These are phyloP conservation scores for Scytalidium lignicola DNA, from an alignment of 2,329 filamentous ascomycete species.

Conservation along the genomic window DNA sequence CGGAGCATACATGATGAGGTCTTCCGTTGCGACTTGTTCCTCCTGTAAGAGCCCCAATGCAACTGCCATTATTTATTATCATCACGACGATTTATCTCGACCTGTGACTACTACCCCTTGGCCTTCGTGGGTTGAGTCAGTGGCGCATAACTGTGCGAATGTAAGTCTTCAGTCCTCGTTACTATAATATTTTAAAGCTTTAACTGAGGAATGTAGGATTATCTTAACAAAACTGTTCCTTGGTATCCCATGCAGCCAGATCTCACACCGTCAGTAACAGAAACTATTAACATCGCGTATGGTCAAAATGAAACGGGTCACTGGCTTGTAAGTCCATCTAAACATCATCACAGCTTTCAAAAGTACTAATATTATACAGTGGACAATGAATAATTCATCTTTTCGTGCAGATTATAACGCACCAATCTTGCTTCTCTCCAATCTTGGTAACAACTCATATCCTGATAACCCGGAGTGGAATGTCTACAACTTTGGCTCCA, in stretches of 20 bases:
- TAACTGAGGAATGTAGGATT: constrained; percentile 7
- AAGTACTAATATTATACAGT: constrained; percentile 29
- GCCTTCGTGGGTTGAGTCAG: constrained; percentile 6
- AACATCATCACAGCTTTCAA: not conserved
- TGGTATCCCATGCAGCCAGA: constrained; percentile 16
- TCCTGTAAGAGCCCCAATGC: constrained; percentile 42
- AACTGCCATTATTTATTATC: constrained; percentile 60
- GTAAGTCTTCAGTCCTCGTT: too few relatives aligned
- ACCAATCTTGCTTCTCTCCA: constrained; percentile 42
- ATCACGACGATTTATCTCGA: constrained; percentile 32
- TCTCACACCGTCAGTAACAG: constrained; percentile 9
- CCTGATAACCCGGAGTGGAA: constrained; percentile 42
- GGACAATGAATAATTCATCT: constrained; percentile 45
- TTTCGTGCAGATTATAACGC: constrained; percentile 56
- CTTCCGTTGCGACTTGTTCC: constrained; percentile 43
- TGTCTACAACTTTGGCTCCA: constrained; percentile 43
- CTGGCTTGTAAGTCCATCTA: constrained; percentile 16
- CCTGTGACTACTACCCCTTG: constrained; percentile 12
- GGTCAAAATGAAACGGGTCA: constrained; percentile 45
- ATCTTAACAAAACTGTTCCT: constrained; percentile 14
- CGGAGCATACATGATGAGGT: constrained; percentile 49
- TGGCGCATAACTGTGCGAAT: constrained; percentile 10
- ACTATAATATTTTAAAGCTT: too few relatives aligned
- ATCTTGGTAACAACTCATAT: constrained; percentile 44
- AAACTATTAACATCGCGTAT: constrained; percentile 31